phyloP scores from a whole-genome alignment of 768 basidiomycete species.

The Xanthoconium stramineum region DNA sequence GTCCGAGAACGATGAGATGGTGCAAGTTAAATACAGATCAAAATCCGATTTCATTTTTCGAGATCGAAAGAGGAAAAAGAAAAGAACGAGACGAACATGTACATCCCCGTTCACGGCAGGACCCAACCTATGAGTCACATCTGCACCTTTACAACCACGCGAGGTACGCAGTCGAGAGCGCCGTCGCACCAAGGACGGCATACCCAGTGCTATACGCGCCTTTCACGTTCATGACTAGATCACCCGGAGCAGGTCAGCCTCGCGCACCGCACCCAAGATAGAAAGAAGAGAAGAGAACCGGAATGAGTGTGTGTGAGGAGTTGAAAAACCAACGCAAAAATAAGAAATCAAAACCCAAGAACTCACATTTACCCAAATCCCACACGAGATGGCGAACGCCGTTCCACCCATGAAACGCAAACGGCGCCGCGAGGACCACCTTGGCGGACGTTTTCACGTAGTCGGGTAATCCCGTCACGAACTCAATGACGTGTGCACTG shows the following conservation, averaged over 20 bases:
- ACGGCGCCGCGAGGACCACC: conserved; percentile 76
- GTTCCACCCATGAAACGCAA: conserved; percentile 89
- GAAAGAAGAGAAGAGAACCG: no score
- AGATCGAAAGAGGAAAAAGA: neutral
- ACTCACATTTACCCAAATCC: conserved; percentile 88
- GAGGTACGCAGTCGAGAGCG: conserved; percentile 68
- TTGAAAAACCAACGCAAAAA: no score
- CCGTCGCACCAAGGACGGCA: conserved; percentile 76
- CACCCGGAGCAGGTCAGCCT: neutral
- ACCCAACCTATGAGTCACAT: conserved; percentile 34
- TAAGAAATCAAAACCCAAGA: conserved; percentile 13
- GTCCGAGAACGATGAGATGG: no score
- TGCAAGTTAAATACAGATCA: neutral
- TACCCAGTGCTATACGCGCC: conserved; percentile 81
- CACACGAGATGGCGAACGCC: conserved; percentile 88
- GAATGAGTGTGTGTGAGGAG: no score
- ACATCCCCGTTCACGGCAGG: conserved; percentile 5
- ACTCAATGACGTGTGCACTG: conserved; percentile 71
- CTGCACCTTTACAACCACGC: conserved; percentile 29
- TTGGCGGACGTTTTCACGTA: conserved; percentile 76
- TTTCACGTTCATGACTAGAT: conserved; percentile 73
- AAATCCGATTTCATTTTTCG: neutral
- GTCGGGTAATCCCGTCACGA: conserved; percentile 68
- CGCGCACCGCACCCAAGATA: no score
- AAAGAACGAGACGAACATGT: neutral